Base-by-base conservation (phyloP, 2,329 filamentous ascomycete genomes). In the Colletotrichum coccodes region DNA sequence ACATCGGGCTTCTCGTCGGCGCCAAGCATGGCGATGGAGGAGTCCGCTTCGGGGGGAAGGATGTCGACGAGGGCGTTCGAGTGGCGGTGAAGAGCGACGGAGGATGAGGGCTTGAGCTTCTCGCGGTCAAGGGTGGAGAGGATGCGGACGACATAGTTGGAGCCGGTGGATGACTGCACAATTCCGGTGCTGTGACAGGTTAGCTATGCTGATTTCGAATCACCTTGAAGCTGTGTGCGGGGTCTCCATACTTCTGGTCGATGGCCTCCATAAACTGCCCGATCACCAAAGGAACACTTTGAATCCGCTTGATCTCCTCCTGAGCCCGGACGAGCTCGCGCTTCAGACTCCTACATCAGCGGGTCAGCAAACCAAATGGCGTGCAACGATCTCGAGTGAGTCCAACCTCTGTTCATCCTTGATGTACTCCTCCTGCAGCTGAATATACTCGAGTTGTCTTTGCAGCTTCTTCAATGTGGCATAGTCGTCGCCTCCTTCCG, bases 231-330 rank as follows among this genome's bases (percentile, higher is more conserved):
- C 52, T 47, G 30, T 8, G 18, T 52, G 61, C 34, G 59, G 56
- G 30, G 68, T 42, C 28, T 58, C 69, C 89, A 80, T 87, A 97
- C 94, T 98, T 99, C 84, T 99, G 96, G 81, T 99, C 96, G 79
- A 99, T 99, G 64, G 96, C 96, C 84, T 99, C 96, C 96, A 99
- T 99, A 79, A 99, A 99, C 83, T 99, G 96, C 70, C 96, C 96
- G 79, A 99, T 99, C 71, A 99, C 96, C 71, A 99, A 85, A 32
- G 96, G 96, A 62, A 99, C 96, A 81, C 94, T 98, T 85, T 99
- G 96, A 80, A 99, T 99, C 73, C 96, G 91, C 87, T 99, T 99
- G 85, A 99, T 99, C 85, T 99, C 96, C 82, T 99, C 96, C 81
- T 99, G 96, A 75, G 96, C 96, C 75, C 96, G 91, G 63, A 99